phyloP scores from a whole-genome alignment of 495 filamentous ascomycete species.

The Hyaloscypha bicolor region DNA sequence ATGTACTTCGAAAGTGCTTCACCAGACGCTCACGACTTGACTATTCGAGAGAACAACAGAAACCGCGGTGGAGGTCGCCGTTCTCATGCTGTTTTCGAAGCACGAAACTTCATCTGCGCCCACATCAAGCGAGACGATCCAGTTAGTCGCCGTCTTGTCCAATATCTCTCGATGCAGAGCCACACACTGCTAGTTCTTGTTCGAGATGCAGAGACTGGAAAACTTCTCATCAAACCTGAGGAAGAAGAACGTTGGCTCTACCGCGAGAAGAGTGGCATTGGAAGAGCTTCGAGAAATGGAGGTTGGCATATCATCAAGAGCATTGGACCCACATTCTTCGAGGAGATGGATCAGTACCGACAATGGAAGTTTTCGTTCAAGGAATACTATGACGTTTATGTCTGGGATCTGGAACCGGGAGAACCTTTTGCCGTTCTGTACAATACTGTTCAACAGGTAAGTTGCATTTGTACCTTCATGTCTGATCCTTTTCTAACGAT shows the following conservation, averaged over 20 bases:
- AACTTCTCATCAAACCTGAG: conserved; percentile 44
- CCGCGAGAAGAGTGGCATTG: conserved; percentile 46
- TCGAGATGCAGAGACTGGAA: conserved; percentile 51
- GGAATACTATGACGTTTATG: conserved; percentile 53
- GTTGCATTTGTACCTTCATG: neutral
- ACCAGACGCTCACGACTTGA: conserved; percentile 36
- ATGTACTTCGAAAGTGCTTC: conserved; percentile 18
- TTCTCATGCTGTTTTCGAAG: conserved; percentile 42
- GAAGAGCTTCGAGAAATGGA: conserved; percentile 43
- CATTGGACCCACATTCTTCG: conserved; percentile 45
- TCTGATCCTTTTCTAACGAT: conserved; percentile 3
- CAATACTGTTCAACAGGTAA: conserved; percentile 37
- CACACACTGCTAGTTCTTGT: conserved; percentile 46
- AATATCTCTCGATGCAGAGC: conserved; percentile 47
- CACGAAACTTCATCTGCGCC: conserved; percentile 51
- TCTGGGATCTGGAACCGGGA: conserved; percentile 51
- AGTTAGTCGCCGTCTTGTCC: conserved; percentile 52
- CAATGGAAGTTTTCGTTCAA: conserved; percentile 51
- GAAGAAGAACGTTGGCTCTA: conserved; percentile 48
- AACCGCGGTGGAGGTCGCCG: conserved; percentile 37
- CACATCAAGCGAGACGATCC: conserved; percentile 54
- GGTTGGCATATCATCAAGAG: conserved; percentile 41
- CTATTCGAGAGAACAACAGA: conserved; percentile 37
- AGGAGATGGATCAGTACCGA: conserved; percentile 40
- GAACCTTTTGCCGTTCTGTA: conserved; percentile 31